Evolutionary conservation across 345 rosid genomes (phyloP).

Genomic region (Syzygium jambos): DNA sequence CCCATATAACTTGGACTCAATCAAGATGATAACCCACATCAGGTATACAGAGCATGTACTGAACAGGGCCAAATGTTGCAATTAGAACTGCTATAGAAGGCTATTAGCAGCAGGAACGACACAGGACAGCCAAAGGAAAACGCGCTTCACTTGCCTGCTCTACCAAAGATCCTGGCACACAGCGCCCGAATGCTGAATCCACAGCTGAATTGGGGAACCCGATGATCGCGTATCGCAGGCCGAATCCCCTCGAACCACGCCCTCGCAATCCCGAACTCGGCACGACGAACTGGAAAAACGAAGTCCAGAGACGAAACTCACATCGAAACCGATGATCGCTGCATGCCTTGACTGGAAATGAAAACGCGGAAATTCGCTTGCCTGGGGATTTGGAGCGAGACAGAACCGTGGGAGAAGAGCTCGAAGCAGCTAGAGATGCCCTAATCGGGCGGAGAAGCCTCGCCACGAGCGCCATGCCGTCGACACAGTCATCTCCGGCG

Average conservation of each 20-base stretch:
- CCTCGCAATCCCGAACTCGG: neutral
- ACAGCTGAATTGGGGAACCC: slow-evolving; percentile 1
- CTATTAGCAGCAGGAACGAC: neutral
- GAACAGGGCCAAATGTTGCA: neutral
- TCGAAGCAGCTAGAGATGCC: neutral
- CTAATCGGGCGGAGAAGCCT: slow-evolving; percentile 3
- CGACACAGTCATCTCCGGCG: neutral
- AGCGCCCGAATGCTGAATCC: neutral
- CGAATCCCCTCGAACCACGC: slow-evolving; percentile 11
- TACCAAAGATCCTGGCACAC: neutral
- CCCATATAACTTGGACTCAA: neutral
- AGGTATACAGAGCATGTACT: neutral
- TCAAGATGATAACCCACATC: neutral
- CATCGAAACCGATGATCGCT: neutral
- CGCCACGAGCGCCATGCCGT: neutral
- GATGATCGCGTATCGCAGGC: neutral
- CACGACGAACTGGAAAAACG: neutral
- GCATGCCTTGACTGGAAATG: neutral
- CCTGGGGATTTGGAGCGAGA: neutral
- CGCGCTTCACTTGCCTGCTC: neutral
- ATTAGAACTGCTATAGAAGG: neutral
- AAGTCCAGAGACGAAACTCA: neutral
- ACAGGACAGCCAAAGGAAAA: neutral
- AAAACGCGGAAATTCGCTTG: neutral
- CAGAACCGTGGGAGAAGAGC: neutral